Conservation (phyloP, 441 rosid species). For the Euphorbia corollata region DNA sequence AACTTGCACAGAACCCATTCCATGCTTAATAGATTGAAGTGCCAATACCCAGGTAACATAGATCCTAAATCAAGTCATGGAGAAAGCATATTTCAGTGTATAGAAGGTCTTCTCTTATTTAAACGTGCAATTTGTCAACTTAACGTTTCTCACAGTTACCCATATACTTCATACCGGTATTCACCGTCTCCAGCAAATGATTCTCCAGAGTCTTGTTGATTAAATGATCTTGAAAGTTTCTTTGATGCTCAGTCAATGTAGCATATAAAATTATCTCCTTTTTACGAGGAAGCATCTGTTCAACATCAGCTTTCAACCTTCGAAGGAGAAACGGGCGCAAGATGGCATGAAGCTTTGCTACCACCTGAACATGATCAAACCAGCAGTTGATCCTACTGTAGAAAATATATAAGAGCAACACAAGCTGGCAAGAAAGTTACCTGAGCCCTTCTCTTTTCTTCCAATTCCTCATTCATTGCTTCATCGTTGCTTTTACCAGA, state of each 20-base stretch:
- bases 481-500: conserved; percentile 57
- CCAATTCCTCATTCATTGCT: conserved; percentile 49
- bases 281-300: conserved; percentile 79
- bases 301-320: conserved; percentile 91
- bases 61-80: neutral
- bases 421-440: conserved; percentile 27
- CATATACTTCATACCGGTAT: conserved; percentile 33
- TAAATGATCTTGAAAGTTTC: conserved; percentile 81
- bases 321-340: conserved; percentile 95
- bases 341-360: conserved; percentile 87
- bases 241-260: conserved; percentile 78
- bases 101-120: neutral
- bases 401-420: conserved; percentile 3
- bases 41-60: neutral
- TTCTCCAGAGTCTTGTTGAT: conserved; percentile 62
- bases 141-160: conserved; percentile 10
- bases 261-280: conserved; percentile 93
- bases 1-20: neutral
- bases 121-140: neutral
- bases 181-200: conserved; percentile 40
- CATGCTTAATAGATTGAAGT: neutral
- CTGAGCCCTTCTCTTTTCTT: conserved; percentile 78
- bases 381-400: neutral
- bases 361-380: conserved; percentile 48
- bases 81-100: neutral